A percentile compares a stretch with the other conserved stretches of the same genome.
Evolutionary conservation across 1,139 yeast genomes (phyloP).

Genomic region (Entelexis paramagnoliae): DNA sequence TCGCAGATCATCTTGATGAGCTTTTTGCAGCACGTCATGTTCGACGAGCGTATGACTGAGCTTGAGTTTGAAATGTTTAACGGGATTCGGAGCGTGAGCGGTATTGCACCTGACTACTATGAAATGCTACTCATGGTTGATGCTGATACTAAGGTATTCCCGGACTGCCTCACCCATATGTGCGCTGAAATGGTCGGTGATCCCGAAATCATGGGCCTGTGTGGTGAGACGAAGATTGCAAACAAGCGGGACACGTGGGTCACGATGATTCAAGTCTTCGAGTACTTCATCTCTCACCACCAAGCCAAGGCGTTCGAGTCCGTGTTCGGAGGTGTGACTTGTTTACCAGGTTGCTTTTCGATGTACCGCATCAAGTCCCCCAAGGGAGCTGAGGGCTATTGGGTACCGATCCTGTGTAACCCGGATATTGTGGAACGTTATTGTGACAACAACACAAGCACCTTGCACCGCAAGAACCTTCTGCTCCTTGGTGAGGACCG

Average conservation of each 20-base stretch:
- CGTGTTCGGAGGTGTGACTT: slow-evolving; percentile 91
- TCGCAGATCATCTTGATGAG: slow-evolving; percentile 92
- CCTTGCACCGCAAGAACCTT: slow-evolving; percentile 82
- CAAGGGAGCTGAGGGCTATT: slow-evolving; percentile 77
- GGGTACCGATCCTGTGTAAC: slow-evolving; percentile 94
- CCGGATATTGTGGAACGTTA: slow-evolving; percentile 95
- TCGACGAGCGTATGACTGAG: slow-evolving; percentile 95
- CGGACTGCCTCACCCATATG: slow-evolving; percentile 89
- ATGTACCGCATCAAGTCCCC: slow-evolving; percentile 94
- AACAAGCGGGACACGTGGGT: slow-evolving; percentile 86
- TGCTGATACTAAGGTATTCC: slow-evolving; percentile 89
- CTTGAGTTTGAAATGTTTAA: slow-evolving; percentile 74
- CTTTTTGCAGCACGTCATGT: slow-evolving; percentile 79
- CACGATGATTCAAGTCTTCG: slow-evolving; percentile 90
- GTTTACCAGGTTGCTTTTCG: slow-evolving; percentile 96
- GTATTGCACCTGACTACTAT: slow-evolving; percentile 76
- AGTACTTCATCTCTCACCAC: slow-evolving; percentile 91
- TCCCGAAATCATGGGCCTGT: slow-evolving; percentile 84
- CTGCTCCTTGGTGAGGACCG: slow-evolving; percentile 90
- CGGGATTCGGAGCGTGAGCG: slow-evolving; percentile 78
- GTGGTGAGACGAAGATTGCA: slow-evolving; percentile 94
- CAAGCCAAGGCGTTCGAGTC: slow-evolving; percentile 95
- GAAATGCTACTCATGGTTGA: slow-evolving; percentile 90
- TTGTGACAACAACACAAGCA: slow-evolving; percentile 77
- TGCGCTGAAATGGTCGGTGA: slow-evolving; percentile 85